Conservation (phyloP, 1,139 yeast species). For the Petasospora rhodanensis region DNA sequence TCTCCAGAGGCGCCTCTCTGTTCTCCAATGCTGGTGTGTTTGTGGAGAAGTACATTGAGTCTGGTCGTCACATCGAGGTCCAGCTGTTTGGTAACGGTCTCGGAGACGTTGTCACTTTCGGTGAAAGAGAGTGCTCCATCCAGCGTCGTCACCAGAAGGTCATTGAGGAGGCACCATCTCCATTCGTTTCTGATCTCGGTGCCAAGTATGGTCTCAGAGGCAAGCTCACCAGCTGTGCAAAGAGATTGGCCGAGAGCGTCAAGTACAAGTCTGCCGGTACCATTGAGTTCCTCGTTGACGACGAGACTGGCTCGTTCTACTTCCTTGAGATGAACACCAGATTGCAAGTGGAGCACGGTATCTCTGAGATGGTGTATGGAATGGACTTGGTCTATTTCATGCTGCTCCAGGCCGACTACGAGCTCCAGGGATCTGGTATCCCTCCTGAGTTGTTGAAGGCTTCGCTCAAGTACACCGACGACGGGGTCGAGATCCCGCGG, state of each 20-base stretch:
- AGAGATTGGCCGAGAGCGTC: constrained; percentile 71
- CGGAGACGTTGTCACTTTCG: constrained; percentile 88
- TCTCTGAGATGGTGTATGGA: constrained; percentile 93
- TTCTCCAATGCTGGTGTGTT: constrained; percentile 96
- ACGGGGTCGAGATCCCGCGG: constrained; percentile 50
- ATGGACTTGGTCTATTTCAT: constrained; percentile 95
- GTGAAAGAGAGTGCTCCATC: constrained; percentile 95
- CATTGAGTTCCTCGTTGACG: constrained; percentile 91
- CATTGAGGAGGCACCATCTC: constrained; percentile 97
- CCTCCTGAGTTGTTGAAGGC: too few relatives aligned
- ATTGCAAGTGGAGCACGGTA: constrained; percentile 95
- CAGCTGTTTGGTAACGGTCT: constrained; percentile 95
- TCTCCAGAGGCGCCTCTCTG: constrained; percentile 87
- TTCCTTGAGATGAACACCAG: constrained; percentile 96
- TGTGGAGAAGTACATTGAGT: constrained; percentile 87
- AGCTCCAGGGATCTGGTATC: constrained; percentile 68
- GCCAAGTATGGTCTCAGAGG: constrained; percentile 72
- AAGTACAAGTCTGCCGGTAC: constrained; percentile 96
- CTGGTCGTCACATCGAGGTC: constrained; percentile 93
- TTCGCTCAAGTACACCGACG: too few relatives aligned
- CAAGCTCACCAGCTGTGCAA: too few relatives aligned
- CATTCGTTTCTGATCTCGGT: constrained; percentile 75
- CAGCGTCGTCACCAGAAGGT: constrained; percentile 96
- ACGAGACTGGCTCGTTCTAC: constrained; percentile 79
- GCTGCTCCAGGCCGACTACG: constrained; percentile 86